phyloP scores from a whole-genome alignment of 768 basidiomycete genomes.

The Lyophyllum decastes region DNA sequence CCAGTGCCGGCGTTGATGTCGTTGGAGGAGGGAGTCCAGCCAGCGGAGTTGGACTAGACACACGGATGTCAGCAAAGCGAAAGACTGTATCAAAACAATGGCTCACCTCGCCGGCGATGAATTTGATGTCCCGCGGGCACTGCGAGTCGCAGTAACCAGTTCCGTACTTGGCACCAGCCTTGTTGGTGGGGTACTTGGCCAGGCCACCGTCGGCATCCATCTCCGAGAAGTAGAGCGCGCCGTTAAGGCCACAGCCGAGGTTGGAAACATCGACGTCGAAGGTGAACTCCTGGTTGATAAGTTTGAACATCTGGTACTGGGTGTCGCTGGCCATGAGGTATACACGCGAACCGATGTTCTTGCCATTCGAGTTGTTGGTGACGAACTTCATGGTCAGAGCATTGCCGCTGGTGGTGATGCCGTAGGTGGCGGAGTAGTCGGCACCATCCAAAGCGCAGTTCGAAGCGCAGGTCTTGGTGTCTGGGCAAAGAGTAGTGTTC shows the following conservation, averaged over 20 bases:
- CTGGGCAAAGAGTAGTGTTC: constrained; percentile 53
- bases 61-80: background rate
- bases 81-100: background rate
- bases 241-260: constrained; percentile 57
- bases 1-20: constrained; percentile 50
- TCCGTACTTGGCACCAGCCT: constrained; percentile 51
- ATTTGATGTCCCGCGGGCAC: constrained; percentile 60
- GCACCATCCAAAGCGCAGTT: constrained; percentile 47
- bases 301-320: constrained; percentile 44
- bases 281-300: constrained; percentile 59
- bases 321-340: constrained; percentile 53
- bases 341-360: constrained; percentile 43
- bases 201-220: constrained; percentile 59
- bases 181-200: constrained; percentile 49
- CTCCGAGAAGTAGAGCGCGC: constrained; percentile 26
- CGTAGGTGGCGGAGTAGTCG: constrained; percentile 50
- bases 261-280: constrained; percentile 64
- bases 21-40: constrained; percentile 38
- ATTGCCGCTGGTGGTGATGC: constrained; percentile 49
- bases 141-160: constrained; percentile 44
- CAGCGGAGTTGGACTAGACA: constrained; percentile 44
- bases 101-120: constrained; percentile 55
- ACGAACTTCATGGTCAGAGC: constrained; percentile 52
- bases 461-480: constrained; percentile 44
- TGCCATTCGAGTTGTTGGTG: constrained; percentile 31